These are phyloP conservation scores for Ulota crispa DNA, from an alignment of 225 moss, liverwort and hornwort species.

Conservation along the genomic window DNA sequence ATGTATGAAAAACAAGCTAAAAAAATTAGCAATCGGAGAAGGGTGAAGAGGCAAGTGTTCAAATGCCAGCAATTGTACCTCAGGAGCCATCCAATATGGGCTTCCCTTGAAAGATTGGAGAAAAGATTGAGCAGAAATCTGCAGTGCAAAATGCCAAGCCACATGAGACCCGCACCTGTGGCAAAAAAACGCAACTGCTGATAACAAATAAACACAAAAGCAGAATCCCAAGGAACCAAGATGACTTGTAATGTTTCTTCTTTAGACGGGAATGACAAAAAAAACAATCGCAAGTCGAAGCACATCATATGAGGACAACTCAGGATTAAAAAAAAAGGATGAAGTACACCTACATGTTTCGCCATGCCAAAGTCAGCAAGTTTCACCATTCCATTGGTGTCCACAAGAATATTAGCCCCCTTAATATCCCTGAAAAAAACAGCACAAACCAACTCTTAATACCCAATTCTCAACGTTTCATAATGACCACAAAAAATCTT, in stretches of 20 bases:
- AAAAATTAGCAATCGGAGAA: background rate
- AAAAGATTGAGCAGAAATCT: slow-evolving; percentile 85
- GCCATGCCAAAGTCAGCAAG: slow-evolving; percentile 98
- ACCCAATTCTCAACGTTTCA: background rate
- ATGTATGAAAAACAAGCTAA: background rate
- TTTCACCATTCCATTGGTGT: slow-evolving; percentile 87
- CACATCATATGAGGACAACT: background rate
- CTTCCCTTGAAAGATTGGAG: slow-evolving; percentile 91
- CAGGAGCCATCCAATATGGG: slow-evolving; percentile 99
- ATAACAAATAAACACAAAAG: slow-evolving; percentile 10
- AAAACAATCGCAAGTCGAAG: background rate
- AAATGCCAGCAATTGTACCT: slow-evolving; percentile 48
- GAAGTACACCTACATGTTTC: slow-evolving; percentile 65
- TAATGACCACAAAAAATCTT: background rate
- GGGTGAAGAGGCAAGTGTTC: background rate
- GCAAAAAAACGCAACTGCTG: background rate
- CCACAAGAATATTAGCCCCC: slow-evolving; percentile 99
- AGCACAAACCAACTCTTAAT: background rate
- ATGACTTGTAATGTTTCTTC: background rate
- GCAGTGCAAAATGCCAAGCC: slow-evolving; percentile 26
- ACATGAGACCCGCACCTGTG: slow-evolving; percentile 16
- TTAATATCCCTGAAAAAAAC: slow-evolving; percentile 79
- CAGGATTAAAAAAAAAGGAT: background rate
- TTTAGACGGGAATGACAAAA: background rate
- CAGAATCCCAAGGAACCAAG: slow-evolving; percentile 7